phyloP scores from a whole-genome alignment of 176 grass and related monocot species.

The Oropetium thomaeum region DNA sequence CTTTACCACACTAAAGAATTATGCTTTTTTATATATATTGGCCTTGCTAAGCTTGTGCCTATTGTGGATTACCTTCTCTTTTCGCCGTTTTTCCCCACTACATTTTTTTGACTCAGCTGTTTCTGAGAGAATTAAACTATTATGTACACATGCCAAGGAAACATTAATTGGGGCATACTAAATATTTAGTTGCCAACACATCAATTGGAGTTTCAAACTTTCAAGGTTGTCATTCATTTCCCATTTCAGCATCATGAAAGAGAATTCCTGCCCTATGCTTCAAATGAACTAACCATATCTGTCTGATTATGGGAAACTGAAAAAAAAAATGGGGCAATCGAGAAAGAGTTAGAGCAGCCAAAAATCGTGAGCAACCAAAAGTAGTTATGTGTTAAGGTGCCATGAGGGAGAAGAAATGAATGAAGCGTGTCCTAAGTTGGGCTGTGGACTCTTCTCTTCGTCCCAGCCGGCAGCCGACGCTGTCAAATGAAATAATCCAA shows the following conservation, averaged over 20 bases:
- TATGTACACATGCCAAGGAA: background rate
- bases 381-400: background rate
- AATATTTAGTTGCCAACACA: background rate
- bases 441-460: background rate
- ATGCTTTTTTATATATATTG: too few species aligned
- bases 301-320: background rate
- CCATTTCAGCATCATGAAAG: background rate
- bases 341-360: background rate
- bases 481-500: background rate
- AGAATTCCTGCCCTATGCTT: background rate
- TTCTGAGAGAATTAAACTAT: background rate
- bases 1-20: background rate
- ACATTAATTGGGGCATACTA: background rate
- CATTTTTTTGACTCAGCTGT: background rate
- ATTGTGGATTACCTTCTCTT: background rate
- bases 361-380: background rate
- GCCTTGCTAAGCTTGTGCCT: too few species aligned
- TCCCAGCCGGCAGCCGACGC: background rate
- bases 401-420: conserved; percentile 4
- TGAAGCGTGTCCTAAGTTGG: background rate
- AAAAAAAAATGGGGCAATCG: background rate
- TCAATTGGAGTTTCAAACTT: background rate
- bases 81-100: background rate
- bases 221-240: conserved; percentile 4
- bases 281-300: background rate